phyloP scores from a whole-genome alignment of 345 rosid species.

The Eucalyptus grandis region DNA sequence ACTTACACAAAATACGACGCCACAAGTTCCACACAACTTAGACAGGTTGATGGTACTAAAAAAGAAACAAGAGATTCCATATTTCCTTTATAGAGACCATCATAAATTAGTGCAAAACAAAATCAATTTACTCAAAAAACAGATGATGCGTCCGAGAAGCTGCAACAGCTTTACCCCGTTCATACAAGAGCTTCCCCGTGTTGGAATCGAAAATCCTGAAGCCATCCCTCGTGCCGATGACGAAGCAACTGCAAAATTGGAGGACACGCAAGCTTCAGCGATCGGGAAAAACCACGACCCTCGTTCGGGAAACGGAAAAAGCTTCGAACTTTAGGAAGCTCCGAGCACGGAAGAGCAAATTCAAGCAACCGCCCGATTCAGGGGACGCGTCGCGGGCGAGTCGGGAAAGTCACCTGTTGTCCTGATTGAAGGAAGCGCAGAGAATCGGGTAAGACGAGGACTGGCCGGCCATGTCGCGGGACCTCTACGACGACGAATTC shows the following conservation, averaged over 20 bases:
- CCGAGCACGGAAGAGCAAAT: neutral
- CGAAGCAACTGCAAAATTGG: constrained; percentile 45
- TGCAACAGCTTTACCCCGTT: constrained; percentile 35
- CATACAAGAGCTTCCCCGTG: constrained; percentile 77
- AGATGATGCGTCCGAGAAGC: neutral
- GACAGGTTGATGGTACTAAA: neutral
- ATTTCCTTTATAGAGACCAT: neutral
- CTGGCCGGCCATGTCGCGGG: constrained; percentile 32
- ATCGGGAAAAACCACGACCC: neutral
- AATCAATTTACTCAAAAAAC: neutral
- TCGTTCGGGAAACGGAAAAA: neutral
- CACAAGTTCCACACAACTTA: neutral
- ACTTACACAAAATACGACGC: no score
- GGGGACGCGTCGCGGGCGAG: neutral
- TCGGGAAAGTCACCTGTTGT: constrained; percentile 31
- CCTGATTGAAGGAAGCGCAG: constrained; percentile 85
- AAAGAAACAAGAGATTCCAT: neutral
- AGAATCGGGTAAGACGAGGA: constrained; percentile 45
- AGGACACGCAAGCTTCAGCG: neutral
- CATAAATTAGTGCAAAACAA: neutral
- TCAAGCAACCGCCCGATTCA: neutral
- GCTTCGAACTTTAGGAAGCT: neutral
- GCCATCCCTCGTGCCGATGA: constrained; percentile 62
- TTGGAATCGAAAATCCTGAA: constrained; percentile 71
- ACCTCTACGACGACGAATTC: neutral